These are phyloP conservation scores for Populus hybrid DNA, from an alignment of 441 rosid genomes.

Conservation along the genomic window DNA sequence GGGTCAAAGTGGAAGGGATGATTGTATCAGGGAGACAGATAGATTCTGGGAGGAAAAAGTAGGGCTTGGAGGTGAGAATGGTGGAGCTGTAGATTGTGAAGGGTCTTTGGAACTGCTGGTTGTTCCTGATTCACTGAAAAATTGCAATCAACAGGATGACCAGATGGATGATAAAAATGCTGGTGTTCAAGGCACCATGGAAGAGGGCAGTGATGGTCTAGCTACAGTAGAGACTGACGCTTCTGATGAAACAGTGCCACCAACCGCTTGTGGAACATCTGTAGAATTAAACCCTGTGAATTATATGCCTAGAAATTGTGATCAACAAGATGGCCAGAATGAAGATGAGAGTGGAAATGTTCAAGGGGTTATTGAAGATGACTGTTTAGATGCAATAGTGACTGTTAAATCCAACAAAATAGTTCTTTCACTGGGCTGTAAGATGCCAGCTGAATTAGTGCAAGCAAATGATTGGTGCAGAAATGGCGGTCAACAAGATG, in stretches of 20 bases:
- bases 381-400: background rate
- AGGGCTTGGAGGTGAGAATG: slow-evolving; percentile 11
- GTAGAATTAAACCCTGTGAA: background rate
- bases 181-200: slow-evolving; percentile 6
- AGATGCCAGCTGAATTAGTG: background rate
- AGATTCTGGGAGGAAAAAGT: slow-evolving; percentile 18
- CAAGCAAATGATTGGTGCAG: background rate
- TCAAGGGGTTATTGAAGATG: slow-evolving; percentile 3
- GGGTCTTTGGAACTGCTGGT: slow-evolving; percentile 10
- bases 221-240: slow-evolving; percentile 16
- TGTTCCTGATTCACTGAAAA: background rate
- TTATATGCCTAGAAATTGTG: slow-evolving; percentile 16
- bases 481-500: slow-evolving; percentile 1
- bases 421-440: background rate
- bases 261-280: background rate
- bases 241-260: slow-evolving; percentile 16
- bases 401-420: background rate
- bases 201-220: slow-evolving; percentile 12
- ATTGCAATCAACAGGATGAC: slow-evolving; percentile 14
- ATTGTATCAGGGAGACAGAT: slow-evolving; percentile 14
- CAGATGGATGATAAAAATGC: slow-evolving; percentile 10
- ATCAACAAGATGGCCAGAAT: slow-evolving; percentile 14
- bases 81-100: slow-evolving; percentile 8
- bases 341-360: background rate
- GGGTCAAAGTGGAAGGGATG: slow-evolving; percentile 18